Evolutionary conservation across 495 filamentous ascomycete genomes (phyloP), one percentile per base, ranked within the genome.

Genomic region (Rostrohypoxylon terebratum): DNA sequence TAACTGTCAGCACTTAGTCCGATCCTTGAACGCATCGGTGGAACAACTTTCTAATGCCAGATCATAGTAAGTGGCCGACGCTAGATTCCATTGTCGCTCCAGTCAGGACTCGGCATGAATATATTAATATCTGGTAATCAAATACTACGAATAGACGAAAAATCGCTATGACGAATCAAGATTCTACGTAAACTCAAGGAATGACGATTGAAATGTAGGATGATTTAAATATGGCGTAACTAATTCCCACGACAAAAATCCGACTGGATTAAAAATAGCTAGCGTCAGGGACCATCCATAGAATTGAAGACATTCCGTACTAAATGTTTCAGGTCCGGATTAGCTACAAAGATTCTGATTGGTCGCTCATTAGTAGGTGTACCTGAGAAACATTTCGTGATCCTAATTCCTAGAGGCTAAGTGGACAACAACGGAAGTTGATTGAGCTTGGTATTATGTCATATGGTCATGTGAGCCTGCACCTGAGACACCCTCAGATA

Each of bases 1-100:
- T 60, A 51, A 73, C 33, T 73, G 51, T 72, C 64, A 68, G 64
- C 64, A 67, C 47, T 73, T 38, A 28, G 28, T 54, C 23, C 23
- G 38, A 63, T 45, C 69, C 70, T 28, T 40, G 70, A 40, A 54
- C 54, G 25, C 53, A 73, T 73, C 70, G 60, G 70, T 65, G 70
- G 70, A 23, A 68, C 36, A 11, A 23, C 33, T 48, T 44, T 64
- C 54, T 33, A 42, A 63, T n/a, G 63, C 47, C 40, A 33, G 55
- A 40, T n/a, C n/a, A n/a, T n/a, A n/a, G n/a, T 57, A 58, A 34
- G 28, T 44, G 16, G 23, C 58, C 59, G 69, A 71, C 42, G 4
- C 68, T 47, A 66, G 62, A 66, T 38, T 66, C 62, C 25, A 51
- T 51, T 9, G 10, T 23, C 38, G 38, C 13, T 28, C 20, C 25